Evolutionary conservation across 768 basidiomycete genomes (phyloP).

Genomic region (Psilocybe cyanescens): DNA sequence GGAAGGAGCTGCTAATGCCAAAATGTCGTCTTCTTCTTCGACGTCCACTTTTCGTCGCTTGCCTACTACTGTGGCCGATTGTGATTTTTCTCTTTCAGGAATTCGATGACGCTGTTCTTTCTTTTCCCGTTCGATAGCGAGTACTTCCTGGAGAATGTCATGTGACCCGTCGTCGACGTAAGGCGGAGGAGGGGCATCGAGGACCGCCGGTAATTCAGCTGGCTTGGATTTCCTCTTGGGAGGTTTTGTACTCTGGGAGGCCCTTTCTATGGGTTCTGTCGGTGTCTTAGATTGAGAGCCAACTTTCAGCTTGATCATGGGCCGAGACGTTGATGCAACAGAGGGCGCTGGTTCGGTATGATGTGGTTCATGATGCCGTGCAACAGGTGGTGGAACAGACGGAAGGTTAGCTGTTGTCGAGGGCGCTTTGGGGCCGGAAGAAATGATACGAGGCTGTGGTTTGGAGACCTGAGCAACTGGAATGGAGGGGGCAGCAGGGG

Average conservation of each 20-base stretch:
- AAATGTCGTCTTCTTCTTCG: constrained; percentile 69
- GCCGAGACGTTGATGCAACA: constrained; percentile 45
- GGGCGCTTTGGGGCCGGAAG: constrained; percentile 45
- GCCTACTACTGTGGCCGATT: constrained; percentile 43
- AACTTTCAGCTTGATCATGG: constrained; percentile 73
- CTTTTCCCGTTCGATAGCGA: constrained; percentile 77
- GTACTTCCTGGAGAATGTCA: constrained; percentile 80
- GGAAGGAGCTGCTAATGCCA: constrained; percentile 62
- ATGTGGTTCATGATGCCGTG: not conserved
- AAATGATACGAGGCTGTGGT: constrained; percentile 37
- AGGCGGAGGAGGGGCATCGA: constrained; percentile 66
- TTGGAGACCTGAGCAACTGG: constrained; percentile 17
- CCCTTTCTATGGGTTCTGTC: constrained; percentile 31
- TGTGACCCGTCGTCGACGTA: constrained; percentile 84
- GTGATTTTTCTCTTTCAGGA: constrained; percentile 40
- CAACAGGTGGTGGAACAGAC: constrained; percentile 5
- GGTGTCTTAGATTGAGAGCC: constrained; percentile 39
- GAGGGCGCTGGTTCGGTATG: constrained; percentile 16
- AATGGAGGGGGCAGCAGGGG: constrained; percentile 12
- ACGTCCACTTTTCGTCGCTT: constrained; percentile 60
- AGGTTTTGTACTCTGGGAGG: constrained; percentile 36
- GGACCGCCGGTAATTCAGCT: constrained; percentile 33
- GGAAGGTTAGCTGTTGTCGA: constrained; percentile 26
- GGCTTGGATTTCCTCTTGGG: constrained; percentile 48
- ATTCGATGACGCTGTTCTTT: constrained; percentile 54